Evolutionary conservation across 2,329 filamentous ascomycete species (phyloP).

Genomic region (Truncatella angustata): DNA sequence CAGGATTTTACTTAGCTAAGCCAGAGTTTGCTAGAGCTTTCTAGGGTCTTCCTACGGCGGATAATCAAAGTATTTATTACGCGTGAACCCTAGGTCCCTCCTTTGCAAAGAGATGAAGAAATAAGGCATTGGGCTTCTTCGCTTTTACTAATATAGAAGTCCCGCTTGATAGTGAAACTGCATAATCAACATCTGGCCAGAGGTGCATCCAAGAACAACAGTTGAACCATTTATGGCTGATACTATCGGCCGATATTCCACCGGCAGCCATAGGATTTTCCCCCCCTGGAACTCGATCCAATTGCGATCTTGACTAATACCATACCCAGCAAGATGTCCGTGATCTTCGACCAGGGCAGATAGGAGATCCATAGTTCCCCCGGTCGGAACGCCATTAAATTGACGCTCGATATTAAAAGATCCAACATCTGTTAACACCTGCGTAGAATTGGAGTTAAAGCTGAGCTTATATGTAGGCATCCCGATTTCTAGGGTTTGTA

Average conservation of each 20-base stretch:
- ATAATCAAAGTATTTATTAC: neutral
- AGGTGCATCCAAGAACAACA: neutral
- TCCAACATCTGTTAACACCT: neutral
- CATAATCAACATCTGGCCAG: neutral
- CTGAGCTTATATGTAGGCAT: neutral
- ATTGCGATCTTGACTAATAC: neutral
- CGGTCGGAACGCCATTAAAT: neutral
- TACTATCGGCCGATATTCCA: neutral
- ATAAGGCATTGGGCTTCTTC: neutral
- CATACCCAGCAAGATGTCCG: neutral
- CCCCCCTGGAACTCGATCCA: neutral
- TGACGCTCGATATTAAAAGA: neutral
- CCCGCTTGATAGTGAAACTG: neutral
- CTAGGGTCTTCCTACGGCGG: neutral
- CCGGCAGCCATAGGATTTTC: neutral
- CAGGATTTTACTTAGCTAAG: neutral
- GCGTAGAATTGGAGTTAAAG: neutral
- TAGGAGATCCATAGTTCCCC: neutral
- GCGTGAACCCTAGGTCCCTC: neutral
- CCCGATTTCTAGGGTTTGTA: constrained; percentile 13
- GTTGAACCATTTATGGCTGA: neutral
- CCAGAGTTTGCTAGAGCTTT: neutral
- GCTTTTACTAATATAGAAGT: neutral
- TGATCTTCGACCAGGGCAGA: neutral
- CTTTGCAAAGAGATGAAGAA: neutral